Evolutionary conservation across 768 basidiomycete species (phyloP).

Genomic region (Phylloporus sp.): DNA sequence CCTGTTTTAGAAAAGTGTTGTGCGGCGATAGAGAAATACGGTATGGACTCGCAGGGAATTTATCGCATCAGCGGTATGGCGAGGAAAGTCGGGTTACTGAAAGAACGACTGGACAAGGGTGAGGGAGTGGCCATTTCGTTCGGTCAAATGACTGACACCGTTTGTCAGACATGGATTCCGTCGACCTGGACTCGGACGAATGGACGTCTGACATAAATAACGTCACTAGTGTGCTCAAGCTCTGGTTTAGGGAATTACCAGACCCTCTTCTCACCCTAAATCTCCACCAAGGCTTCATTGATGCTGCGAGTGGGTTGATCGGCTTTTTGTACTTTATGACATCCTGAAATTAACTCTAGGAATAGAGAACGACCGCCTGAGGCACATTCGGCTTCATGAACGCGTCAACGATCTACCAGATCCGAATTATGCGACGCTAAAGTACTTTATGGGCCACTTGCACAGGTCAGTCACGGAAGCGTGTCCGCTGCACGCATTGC

Average conservation of each 20-base stretch:
- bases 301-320: conserved; percentile 77
- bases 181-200: conserved; percentile 83
- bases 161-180: conserved; percentile 70
- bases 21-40: conserved; percentile 86
- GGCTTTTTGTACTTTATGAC: not conserved
- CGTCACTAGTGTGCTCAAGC: conserved; percentile 88
- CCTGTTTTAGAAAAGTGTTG: conserved; percentile 84
- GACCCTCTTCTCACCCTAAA: conserved; percentile 83
- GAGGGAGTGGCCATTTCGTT: conserved; percentile 6
- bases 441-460: conserved; percentile 92
- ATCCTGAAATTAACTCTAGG: conserved; percentile 39
- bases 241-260: conserved; percentile 95
- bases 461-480: conserved; percentile 54
- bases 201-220: conserved; percentile 95
- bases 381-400: conserved; percentile 95
- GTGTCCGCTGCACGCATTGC: not conserved
- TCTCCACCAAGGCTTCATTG: conserved; percentile 90
- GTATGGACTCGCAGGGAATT: conserved; percentile 79
- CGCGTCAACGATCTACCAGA: conserved; percentile 97
- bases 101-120: conserved; percentile 85
- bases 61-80: conserved; percentile 92
- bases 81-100: conserved; percentile 78
- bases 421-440: conserved; percentile 96
- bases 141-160: conserved; percentile 19
- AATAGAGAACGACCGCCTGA: conserved; percentile 89